Conservation (phyloP, 352 stramenopile genomes). For the Phytophthora pini region DNA sequence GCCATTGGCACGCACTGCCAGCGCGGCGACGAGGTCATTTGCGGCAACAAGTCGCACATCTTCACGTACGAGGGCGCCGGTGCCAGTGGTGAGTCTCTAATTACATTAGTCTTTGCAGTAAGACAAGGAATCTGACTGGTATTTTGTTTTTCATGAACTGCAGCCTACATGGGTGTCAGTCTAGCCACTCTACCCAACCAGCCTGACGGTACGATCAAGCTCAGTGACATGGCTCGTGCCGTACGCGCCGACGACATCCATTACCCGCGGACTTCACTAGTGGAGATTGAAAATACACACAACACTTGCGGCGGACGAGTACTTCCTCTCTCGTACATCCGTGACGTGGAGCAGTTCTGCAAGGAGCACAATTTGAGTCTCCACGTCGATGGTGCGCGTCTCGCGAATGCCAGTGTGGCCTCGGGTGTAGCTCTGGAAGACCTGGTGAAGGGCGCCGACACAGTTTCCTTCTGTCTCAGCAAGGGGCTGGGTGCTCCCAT, state of each 20-base stretch:
- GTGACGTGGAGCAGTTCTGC: conserved; percentile 72
- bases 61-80: conserved; percentile 96
- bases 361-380: conserved; percentile 86
- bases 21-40: conserved; percentile 93
- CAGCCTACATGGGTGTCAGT: conserved; percentile 91
- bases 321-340: conserved; percentile 86
- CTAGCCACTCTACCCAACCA: conserved; percentile 84
- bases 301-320: conserved; percentile 96
- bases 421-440: conserved; percentile 68
- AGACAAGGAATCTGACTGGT: conserved; percentile 13
- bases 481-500: conserved; percentile 95
- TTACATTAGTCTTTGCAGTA: background rate
- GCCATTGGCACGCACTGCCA: conserved; percentile 94
- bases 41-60: conserved; percentile 95
- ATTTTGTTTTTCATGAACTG: background rate
- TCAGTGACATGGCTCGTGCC: conserved; percentile 79
- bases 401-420: conserved; percentile 95
- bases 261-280: conserved; percentile 85
- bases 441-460: conserved; percentile 88
- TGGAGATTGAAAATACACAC: conserved; percentile 99
- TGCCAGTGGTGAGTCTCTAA: conserved; percentile 59
- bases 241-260: conserved; percentile 79
- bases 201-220: conserved; percentile 77
- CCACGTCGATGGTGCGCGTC: conserved; percentile 95
- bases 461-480: conserved; percentile 94